phyloP scores from a whole-genome alignment of 2,329 filamentous ascomycete genomes.

The Cordyceps tenuipes region DNA sequence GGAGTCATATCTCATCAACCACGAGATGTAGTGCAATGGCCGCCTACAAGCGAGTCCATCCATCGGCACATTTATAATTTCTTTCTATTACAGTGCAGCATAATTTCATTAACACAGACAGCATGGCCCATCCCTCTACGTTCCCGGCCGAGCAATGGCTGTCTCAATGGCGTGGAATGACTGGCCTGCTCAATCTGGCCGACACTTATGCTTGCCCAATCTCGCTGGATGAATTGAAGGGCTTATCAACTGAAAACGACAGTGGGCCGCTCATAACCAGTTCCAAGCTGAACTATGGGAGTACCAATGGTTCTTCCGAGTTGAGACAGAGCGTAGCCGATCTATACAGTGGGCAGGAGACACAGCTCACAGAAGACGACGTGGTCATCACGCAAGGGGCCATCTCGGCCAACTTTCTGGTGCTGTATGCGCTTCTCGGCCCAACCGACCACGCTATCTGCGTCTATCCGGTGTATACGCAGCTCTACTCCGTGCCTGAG shows the following conservation, averaged over 20 bases:
- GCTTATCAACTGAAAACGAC: slow-evolving; percentile 47
- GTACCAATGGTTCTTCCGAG: slow-evolving; percentile 58
- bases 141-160: slow-evolving; percentile 70
- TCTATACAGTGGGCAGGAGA: slow-evolving; percentile 52
- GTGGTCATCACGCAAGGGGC: slow-evolving; percentile 73
- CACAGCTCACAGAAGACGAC: slow-evolving; percentile 44
- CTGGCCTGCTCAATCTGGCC: slow-evolving; percentile 59
- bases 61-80: background rate
- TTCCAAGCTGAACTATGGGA: slow-evolving; percentile 61
- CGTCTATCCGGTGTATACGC: slow-evolving; percentile 81
- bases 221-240: slow-evolving; percentile 58
- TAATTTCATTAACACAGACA: background rate
- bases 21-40: background rate
- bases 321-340: slow-evolving; percentile 57
- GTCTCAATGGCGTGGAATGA: slow-evolving; percentile 50
- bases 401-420: slow-evolving; percentile 77
- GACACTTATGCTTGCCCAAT: slow-evolving; percentile 73
- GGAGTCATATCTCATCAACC: background rate
- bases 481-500: slow-evolving; percentile 67
- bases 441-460: slow-evolving; percentile 78
- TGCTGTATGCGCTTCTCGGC: slow-evolving; percentile 63
- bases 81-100: no score
- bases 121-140: slow-evolving; percentile 17
- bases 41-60: background rate
- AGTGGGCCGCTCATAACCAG: slow-evolving; percentile 37